Percentiles rank a stretch among this genome's conserved stretches.
Conservation (phyloP, 768 basidiomycete genomes). For the Agrocybe praecox region DNA sequence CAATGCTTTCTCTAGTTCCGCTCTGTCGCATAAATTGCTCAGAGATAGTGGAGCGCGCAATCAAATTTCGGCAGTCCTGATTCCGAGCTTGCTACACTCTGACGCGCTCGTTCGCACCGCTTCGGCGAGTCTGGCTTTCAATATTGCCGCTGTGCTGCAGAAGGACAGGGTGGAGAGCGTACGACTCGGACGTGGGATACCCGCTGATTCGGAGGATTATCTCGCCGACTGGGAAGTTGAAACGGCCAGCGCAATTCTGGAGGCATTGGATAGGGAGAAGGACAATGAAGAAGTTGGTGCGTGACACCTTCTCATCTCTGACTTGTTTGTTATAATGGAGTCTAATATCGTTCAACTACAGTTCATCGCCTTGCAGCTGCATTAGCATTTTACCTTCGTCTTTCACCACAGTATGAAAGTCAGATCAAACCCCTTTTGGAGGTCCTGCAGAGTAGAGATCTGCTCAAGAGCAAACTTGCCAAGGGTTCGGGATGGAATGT, state of each 20-base stretch:
- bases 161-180: conserved; percentile 50
- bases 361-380: conserved; percentile 85
- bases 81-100: conserved; percentile 67
- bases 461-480: conserved; percentile 59
- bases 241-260: conserved; percentile 79
- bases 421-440: conserved; percentile 63
- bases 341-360: too few species aligned
- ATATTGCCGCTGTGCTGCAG: conserved; percentile 70
- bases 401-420: conserved; percentile 68
- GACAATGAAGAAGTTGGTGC: conserved; percentile 80
- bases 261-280: conserved; percentile 73
- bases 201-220: conserved; percentile 41
- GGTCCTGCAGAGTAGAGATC: conserved; percentile 62
- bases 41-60: conserved; percentile 25
- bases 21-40: conserved; percentile 44
- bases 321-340: too few species aligned
- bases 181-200: conserved; percentile 27
- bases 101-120: conserved; percentile 75
- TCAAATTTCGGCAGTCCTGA: conserved; percentile 53
- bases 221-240: conserved; percentile 89
- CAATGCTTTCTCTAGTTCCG: conserved; percentile 61
- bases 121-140: conserved; percentile 82
- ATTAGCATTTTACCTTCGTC: conserved; percentile 72
- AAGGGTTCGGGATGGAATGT: conserved; percentile 49
- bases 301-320: too few species aligned